Conservation (phyloP, 2,329 filamentous ascomycete genomes). For the Penicillium italicum region DNA sequence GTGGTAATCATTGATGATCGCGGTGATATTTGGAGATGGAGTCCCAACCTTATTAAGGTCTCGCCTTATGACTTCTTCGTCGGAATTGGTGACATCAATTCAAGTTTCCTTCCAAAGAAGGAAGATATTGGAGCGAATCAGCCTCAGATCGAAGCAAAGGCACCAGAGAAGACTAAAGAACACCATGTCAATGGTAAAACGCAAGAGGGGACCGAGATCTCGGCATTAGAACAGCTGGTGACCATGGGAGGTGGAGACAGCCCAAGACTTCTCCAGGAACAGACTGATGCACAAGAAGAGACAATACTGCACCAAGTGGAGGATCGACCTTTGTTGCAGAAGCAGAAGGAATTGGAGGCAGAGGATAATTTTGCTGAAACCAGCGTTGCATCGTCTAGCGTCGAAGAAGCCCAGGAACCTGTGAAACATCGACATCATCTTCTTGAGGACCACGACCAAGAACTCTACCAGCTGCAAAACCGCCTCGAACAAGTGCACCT, state of each 20-base stretch:
- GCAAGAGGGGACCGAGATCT: conserved; percentile 39
- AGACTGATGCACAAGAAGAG: conserved; percentile 82
- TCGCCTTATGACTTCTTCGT: conserved; percentile 96
- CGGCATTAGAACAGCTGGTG: conserved; percentile 70
- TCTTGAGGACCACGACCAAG: conserved; percentile 81
- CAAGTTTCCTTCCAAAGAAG: conserved; percentile 86
- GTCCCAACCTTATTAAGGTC: conserved; percentile 89
- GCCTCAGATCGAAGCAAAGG: conserved; percentile 24
- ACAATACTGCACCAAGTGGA: conserved; percentile 82
- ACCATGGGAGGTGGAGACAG: conserved; percentile 71
- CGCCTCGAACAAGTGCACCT: conserved; percentile 73
- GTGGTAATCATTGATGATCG: conserved; percentile 98
- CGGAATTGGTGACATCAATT: conserved; percentile 97
- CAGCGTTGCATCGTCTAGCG: conserved; percentile 43
- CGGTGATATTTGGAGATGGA: conserved; percentile 94
- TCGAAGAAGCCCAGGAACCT: conserved; percentile 41
- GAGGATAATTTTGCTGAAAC: conserved; percentile 66
- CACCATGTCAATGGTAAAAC: conserved; percentile 35
- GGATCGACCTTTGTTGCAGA: conserved; percentile 82
- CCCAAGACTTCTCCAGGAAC: conserved; percentile 64
- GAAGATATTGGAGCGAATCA: conserved; percentile 52
- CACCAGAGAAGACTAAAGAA: conserved; percentile 23
- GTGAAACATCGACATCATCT: conserved; percentile 64
- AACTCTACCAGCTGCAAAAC: conserved; percentile 71
- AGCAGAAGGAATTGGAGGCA: conserved; percentile 86